Base-by-base conservation (phyloP, 2,329 filamentous ascomycete genomes). In the Neofusicoccum ribis region DNA sequence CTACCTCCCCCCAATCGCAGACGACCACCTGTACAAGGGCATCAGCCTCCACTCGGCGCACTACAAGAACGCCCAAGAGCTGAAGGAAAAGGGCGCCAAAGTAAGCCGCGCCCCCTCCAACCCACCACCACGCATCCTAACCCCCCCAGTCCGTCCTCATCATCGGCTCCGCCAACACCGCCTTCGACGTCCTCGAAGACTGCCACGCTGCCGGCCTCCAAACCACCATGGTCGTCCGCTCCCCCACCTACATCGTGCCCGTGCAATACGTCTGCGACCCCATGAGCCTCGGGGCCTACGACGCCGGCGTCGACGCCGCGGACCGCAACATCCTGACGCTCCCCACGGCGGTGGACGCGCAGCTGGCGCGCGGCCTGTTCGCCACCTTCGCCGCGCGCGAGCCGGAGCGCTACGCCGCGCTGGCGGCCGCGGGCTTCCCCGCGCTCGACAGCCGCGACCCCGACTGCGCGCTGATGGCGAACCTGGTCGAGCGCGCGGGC, bases 121-220 rank as follows among this genome's bases (percentile, higher is more conserved):
- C 36, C n/a, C 39, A 23, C 23, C 23, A 23, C 23, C 23, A 23
- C 23, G 1, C 23, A 23, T 23, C 34, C 17, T 39, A 31, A 46
- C 73, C 72, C 74, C 1, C 76, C 75, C 11, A 11, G 68, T 80
- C 7, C 70, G 65, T 63, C 34, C 51, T 84, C 36, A 77, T 84
- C 0, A 72, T 84, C 15, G 82, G 82, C 27, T 79, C 78, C 20
- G 83, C 79, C 56, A 84, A 83, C 67, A 83, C 81, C 0, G 81
- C 77, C 52, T 81, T 83, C 70, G 81, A 84, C 68, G 76, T 83
- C 34, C 80, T 81, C 4, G 77, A 82, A 69, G 80, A 83, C 69
- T 82, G 82, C 75, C 74, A 77, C 50, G 74, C 79, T 23, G 77
- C 78, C 6, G 76, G 76, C 7, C 67, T 79, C 64, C 72, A 77